Percentiles rank a stretch among this genome's conserved stretches.
Conservation (phyloP, 176 grass and related monocot genomes). For the Olyra latifolia region DNA sequence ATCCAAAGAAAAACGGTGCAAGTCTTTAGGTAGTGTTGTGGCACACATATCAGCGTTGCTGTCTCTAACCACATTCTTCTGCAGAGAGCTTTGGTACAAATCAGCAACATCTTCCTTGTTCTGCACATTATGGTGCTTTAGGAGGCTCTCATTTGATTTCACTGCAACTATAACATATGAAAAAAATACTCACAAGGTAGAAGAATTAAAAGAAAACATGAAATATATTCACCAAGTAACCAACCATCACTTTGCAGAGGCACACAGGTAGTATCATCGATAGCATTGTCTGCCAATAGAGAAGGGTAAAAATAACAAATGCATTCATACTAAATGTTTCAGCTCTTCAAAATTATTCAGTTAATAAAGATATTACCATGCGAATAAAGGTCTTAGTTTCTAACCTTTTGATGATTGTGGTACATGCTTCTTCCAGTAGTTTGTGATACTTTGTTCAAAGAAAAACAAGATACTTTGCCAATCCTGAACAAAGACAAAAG, state of each 20-base stretch:
- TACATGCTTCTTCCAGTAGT: conserved; percentile 65
- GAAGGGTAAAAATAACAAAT: conserved; percentile 35
- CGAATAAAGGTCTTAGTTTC: conserved; percentile 21
- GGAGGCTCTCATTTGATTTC: conserved; percentile 30
- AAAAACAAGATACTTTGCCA: conserved; percentile 80
- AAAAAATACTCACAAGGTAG: conserved; percentile 33
- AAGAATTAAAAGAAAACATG: conserved; percentile 26
- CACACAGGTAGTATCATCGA: conserved; percentile 24
- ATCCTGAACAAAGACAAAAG: conserved; percentile 49
- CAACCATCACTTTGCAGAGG: conserved; percentile 45
- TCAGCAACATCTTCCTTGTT: conserved; percentile 41
- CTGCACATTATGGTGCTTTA: conserved; percentile 43
- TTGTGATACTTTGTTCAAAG: conserved; percentile 68
- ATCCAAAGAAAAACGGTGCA: conserved; percentile 37
- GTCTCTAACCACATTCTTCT: conserved; percentile 42
- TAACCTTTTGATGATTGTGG: conserved; percentile 56
- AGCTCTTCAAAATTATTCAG: conserved; percentile 12
- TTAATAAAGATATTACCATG: conserved; percentile 28
- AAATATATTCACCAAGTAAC: conserved; percentile 44
- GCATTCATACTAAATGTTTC: conserved; percentile 26
- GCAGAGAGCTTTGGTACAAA: conserved; percentile 26
- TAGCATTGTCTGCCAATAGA: conserved; percentile 34
- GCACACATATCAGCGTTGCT: conserved; percentile 35
- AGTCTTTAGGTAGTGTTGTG: conserved; percentile 38
- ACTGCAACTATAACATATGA: conserved; percentile 38